These are phyloP conservation scores for Cyberlindnera bimundalis DNA, from an alignment of 805 yeast genomes.

Conservation along the genomic window DNA sequence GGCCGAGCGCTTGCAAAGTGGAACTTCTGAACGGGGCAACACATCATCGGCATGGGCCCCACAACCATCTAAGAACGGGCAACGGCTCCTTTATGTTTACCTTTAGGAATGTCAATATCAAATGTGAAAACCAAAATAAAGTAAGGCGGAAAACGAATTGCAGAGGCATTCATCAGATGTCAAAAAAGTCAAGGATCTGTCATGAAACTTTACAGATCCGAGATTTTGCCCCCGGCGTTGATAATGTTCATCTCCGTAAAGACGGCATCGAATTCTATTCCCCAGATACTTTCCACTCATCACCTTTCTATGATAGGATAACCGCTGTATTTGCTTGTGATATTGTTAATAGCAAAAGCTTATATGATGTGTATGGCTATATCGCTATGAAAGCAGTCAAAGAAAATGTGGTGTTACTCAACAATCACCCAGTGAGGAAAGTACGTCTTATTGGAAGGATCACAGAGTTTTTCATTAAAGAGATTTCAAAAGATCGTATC, in stretches of 20 bases:
- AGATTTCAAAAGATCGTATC: slow-evolving; percentile 10
- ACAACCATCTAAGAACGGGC: no score
- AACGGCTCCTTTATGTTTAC: no score
- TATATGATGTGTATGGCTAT: slow-evolving; percentile 28
- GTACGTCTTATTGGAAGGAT: slow-evolving; percentile 37
- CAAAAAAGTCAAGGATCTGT: slow-evolving; percentile 3
- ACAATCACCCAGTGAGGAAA: slow-evolving; percentile 41
- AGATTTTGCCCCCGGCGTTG: slow-evolving; percentile 28
- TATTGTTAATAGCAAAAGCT: slow-evolving; percentile 19
- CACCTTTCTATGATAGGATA: slow-evolving; percentile 28
- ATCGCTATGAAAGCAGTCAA: slow-evolving; percentile 20
- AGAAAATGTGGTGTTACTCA: slow-evolving; percentile 30
- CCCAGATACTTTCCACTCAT: slow-evolving; percentile 33
- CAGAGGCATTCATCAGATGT: no score
- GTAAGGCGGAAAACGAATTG: no score
- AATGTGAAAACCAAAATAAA: no score
- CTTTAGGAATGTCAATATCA: no score
- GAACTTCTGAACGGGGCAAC: slow-evolving; percentile 13
- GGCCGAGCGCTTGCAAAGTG: slow-evolving; percentile 4
- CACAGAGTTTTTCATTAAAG: slow-evolving; percentile 28
- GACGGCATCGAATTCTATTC: slow-evolving; percentile 32
- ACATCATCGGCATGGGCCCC: background rate
- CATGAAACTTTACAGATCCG: slow-evolving; percentile 1
- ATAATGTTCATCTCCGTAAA: slow-evolving; percentile 26
- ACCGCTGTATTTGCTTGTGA: slow-evolving; percentile 34